Evolutionary conservation across 495 filamentous ascomycete genomes (phyloP).

Genomic region (Penicillium coffeae): DNA sequence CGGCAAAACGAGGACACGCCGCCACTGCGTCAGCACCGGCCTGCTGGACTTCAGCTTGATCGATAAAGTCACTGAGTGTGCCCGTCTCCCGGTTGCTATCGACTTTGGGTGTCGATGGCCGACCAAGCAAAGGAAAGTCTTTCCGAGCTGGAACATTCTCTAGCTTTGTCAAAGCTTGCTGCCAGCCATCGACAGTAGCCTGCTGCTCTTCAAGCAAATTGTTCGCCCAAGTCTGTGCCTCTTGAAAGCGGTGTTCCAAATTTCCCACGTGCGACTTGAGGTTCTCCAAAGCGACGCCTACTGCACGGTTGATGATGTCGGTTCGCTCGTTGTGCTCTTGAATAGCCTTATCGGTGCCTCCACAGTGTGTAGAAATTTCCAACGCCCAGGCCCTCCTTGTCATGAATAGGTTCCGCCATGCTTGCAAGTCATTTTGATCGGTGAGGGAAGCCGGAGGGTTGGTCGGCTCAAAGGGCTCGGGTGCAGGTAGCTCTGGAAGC

Average conservation of each 20-base stretch:
- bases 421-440: conserved; percentile 66
- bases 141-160: conserved; percentile 57
- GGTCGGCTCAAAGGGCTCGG: conserved; percentile 54
- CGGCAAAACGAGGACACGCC: conserved; percentile 50
- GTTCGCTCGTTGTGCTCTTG: conserved; percentile 59
- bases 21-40: conserved; percentile 51
- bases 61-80: conserved; percentile 70
- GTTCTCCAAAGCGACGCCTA: conserved; percentile 76
- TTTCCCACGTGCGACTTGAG: conserved; percentile 71
- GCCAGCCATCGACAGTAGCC: conserved; percentile 61
- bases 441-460: conserved; percentile 69
- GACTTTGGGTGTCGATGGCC: conserved; percentile 40
- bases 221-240: conserved; percentile 69
- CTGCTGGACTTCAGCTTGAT: conserved; percentile 59
- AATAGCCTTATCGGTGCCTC: conserved; percentile 50
- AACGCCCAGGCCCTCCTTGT: conserved; percentile 71
- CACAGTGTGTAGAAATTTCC: conserved; percentile 60
- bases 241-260: conserved; percentile 67
- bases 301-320: conserved; percentile 65
- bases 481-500: conserved; percentile 51
- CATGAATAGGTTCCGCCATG: conserved; percentile 80
- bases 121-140: conserved; percentile 52
- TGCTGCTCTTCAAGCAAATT: conserved; percentile 69
- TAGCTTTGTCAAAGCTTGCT: conserved; percentile 59
- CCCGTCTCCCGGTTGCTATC: conserved; percentile 31